phyloP scores from a whole-genome alignment of 2,329 filamentous ascomycete species.

The Hawksworthiomyces lignivorus region DNA sequence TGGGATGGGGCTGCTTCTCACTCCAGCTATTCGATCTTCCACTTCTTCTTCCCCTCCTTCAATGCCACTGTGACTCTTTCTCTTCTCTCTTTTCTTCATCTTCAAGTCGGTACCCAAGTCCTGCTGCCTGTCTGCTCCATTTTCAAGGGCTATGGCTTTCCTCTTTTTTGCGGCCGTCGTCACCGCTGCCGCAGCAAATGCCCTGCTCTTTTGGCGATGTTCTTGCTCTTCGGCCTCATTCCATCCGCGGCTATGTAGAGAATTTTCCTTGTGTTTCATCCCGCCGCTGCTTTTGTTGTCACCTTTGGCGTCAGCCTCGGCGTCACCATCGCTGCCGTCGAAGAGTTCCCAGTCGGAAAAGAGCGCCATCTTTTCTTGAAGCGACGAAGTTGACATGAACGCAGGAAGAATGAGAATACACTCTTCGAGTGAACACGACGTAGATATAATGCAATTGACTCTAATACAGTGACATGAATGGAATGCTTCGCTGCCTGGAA shows the following conservation, averaged over 20 bases:
- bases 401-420: background rate
- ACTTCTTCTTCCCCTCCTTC: no score
- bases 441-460: no score
- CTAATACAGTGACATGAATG: no score
- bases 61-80: no score
- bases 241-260: no score
- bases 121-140: background rate
- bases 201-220: conserved; percentile 23
- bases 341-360: conserved; percentile 8
- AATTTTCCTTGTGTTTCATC: no score
- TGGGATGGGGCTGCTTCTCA: no score
- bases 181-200: conserved; percentile 17
- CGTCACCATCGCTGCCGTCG: conserved; percentile 2
- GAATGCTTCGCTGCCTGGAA: no score
- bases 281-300: background rate
- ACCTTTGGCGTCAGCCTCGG: background rate
- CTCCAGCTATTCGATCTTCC: no score
- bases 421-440: no score
- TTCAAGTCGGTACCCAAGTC: no score
- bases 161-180: background rate
- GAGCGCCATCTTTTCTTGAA: conserved; percentile 7
- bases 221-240: conserved; percentile 21
- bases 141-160: background rate
- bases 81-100: background rate
- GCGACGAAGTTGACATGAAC: no score